Conservation (phyloP, 306 rosid species). For the Trichosanthes cucumerina region DNA sequence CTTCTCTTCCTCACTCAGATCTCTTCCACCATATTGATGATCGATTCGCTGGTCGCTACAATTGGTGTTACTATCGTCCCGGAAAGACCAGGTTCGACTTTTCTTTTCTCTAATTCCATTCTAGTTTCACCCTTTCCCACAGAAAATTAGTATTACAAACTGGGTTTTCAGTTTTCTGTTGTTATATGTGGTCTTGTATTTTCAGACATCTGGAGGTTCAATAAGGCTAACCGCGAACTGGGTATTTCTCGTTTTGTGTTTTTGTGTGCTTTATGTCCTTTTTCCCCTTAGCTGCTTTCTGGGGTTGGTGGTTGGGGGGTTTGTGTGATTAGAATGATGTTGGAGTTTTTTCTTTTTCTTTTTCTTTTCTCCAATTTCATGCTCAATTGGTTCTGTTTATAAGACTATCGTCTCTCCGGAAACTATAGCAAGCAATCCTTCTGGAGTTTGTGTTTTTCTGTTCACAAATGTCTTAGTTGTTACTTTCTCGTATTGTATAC, state of each 20-base stretch:
- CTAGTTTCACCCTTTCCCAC: background rate
- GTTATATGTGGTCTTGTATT: background rate
- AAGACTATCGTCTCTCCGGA: background rate
- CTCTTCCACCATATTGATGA: constrained; percentile 57
- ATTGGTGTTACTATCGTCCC: constrained; percentile 59
- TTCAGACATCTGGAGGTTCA: background rate
- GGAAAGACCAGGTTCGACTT: constrained; percentile 53
- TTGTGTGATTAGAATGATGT: background rate
- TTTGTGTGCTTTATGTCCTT: background rate
- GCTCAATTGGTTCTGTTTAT: background rate
- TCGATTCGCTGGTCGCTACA: constrained; percentile 55
- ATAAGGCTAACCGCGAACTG: background rate
- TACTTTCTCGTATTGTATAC: background rate
- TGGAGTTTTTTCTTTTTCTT: background rate
- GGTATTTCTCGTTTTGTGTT: background rate
- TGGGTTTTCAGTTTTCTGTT: background rate
- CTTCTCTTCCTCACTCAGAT: constrained; percentile 75
- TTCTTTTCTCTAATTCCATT: background rate
- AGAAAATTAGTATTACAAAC: background rate
- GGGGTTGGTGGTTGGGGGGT: background rate
- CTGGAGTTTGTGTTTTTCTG: background rate
- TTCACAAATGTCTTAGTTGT: background rate
- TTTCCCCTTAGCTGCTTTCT: background rate
- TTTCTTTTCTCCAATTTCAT: background rate
- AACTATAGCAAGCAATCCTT: background rate